phyloP scores from a whole-genome alignment of 2,329 filamentous ascomycete species.

The Phoma sp. region DNA sequence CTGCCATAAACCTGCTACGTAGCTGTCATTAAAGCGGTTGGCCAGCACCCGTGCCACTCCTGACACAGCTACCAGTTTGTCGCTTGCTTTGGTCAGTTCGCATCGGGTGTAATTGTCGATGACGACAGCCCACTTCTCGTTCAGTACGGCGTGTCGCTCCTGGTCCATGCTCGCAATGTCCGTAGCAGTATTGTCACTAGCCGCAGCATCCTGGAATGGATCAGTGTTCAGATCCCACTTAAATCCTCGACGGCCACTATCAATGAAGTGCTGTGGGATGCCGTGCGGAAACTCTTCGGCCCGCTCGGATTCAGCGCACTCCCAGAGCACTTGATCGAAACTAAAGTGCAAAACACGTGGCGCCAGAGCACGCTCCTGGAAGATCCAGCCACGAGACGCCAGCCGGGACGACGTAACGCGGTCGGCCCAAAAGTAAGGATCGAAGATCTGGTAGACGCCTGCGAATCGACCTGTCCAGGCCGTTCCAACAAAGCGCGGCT shows the following conservation, averaged over 20 bases:
- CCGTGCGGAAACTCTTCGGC: neutral
- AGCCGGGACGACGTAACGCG: neutral
- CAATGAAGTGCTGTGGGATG: neutral
- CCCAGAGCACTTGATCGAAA: slow-evolving; percentile 17
- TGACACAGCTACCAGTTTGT: no score
- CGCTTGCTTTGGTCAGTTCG: no score
- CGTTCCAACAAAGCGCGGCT: neutral
- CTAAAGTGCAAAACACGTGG: slow-evolving; percentile 23
- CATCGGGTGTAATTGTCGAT: no score
- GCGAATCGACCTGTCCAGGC: neutral
- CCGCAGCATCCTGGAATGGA: neutral
- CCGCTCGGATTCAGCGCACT: slow-evolving; percentile 8
- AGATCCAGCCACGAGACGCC: slow-evolving; percentile 18
- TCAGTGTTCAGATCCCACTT: neutral
- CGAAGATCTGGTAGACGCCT: neutral
- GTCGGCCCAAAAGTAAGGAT: neutral
- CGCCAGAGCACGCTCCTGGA: slow-evolving; percentile 24
- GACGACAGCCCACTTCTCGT: no score
- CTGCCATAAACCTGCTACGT: no score
- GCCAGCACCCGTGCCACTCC: no score
- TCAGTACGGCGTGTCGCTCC: no score
- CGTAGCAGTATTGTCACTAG: no score
- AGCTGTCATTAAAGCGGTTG: no score
- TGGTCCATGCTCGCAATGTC: no score
- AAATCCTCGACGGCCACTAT: neutral